Evolutionary conservation across 176 grass and related monocot species (phyloP).

Genomic region (Oryza nivara): DNA sequence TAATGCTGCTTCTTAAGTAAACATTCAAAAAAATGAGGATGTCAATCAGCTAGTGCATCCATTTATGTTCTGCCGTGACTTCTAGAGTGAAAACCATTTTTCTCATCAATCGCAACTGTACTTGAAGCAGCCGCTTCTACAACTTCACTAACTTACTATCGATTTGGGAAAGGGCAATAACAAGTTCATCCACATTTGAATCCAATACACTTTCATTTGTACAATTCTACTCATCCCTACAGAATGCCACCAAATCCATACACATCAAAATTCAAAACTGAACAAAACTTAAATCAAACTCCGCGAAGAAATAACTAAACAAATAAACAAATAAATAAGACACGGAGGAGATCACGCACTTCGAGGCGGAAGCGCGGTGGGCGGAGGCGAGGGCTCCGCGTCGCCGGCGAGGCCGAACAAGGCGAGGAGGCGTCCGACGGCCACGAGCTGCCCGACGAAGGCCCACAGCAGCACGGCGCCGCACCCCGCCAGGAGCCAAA

Average conservation of each 20-base stretch:
- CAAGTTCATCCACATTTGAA: conserved; percentile 3
- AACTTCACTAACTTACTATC: background rate
- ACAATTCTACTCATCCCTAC: background rate
- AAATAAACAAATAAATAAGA: background rate
- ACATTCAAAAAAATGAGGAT: background rate
- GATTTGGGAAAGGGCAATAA: background rate
- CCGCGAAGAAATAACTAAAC: background rate
- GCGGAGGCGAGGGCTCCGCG: conserved; percentile 36
- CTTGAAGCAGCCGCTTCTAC: background rate
- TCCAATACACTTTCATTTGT: background rate
- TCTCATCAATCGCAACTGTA: background rate
- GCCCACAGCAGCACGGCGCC: conserved; percentile 71
- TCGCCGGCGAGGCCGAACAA: conserved; percentile 36
- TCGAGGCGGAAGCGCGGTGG: conserved; percentile 46
- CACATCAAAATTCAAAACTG: background rate
- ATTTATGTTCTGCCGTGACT: background rate
- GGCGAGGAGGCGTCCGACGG: conserved; percentile 58
- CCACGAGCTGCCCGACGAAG: conserved; percentile 66
- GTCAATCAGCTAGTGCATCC: background rate
- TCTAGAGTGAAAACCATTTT: background rate
- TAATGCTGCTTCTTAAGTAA: background rate
- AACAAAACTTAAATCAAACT: conserved; percentile 27
- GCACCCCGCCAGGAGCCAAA: conserved; percentile 68
- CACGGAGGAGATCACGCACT: conserved; percentile 48
- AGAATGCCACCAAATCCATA: background rate